A percentile compares a stretch with the other conserved stretches of the same genome.
These are phyloP conservation scores for Sideroxylon spinosum DNA, from an alignment of 179 eudicot species.

Conservation along the genomic window DNA sequence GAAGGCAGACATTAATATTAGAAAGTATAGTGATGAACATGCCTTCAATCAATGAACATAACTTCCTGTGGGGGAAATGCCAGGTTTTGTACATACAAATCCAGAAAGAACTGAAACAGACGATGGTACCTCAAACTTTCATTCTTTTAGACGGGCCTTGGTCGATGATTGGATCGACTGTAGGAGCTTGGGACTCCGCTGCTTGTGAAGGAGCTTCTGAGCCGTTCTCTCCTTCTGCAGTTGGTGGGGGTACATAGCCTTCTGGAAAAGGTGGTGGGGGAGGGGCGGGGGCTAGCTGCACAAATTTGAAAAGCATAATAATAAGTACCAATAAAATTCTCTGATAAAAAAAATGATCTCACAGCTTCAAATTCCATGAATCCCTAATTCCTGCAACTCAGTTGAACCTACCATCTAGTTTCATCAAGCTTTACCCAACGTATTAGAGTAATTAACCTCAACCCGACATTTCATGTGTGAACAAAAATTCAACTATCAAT, in stretches of 20 bases:
- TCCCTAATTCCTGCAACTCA: not conserved
- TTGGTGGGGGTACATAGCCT: constrained; percentile 66
- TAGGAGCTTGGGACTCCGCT: constrained; percentile 44
- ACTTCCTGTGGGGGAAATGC: not conserved
- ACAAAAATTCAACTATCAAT: not conserved
- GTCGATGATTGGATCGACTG: constrained; percentile 84
- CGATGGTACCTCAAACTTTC: constrained; percentile 30
- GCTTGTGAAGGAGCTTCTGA: constrained; percentile 58
- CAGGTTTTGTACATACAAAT: not conserved
- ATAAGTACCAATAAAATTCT: not conserved
- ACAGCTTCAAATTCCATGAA: not conserved
- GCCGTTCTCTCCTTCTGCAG: constrained; percentile 55
- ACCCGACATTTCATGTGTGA: not conserved
- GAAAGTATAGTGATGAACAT: not conserved
- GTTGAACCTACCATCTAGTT: not conserved
- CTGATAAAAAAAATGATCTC: not conserved
- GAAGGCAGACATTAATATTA: not conserved
- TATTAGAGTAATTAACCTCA: not conserved
- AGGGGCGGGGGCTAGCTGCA: constrained; percentile 79
- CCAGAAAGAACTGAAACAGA: not conserved
- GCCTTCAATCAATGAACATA: not conserved
- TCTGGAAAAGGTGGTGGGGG: constrained; percentile 91
- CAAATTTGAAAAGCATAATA: constrained; percentile 1
- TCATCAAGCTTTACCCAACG: not conserved
- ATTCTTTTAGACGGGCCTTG: constrained; percentile 90